Base-by-base conservation (phyloP, 2,329 filamentous ascomycete genomes). In the Pyricularia sp. region DNA sequence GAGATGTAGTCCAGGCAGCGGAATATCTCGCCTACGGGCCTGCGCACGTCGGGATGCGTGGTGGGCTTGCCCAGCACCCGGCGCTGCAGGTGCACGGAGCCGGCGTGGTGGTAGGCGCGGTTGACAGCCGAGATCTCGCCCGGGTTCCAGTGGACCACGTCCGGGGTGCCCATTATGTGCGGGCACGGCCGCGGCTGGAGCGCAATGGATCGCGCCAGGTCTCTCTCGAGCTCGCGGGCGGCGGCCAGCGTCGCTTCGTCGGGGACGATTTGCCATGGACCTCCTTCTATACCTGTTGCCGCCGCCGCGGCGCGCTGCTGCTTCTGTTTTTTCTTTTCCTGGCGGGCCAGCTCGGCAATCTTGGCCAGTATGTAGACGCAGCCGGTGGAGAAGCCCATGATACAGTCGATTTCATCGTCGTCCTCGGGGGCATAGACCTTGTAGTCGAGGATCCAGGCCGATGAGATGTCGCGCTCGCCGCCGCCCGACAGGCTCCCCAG, bases 31-130 rank as follows among this genome's bases (percentile, higher is more conserved):
- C 78, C 74, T 5, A 93, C 84, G 0, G 84, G 83, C 12, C 78
- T 76, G 69, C 87, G 85, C 0, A 94, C 88, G 26, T 85, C 80
- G 0, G 77, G 72, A 67, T 90, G 83, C 1, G 74, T 74, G 0
- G 83, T 78, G 0, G 81, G 77, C 60, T 84, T 85, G 3, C 85
- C 85, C 16, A 93, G 77, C 0, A 93, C 87, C 19, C 91, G 84
- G 13, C 90, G 85, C 66, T 90, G 84, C 9, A 94, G 80, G 71
- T 94, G 89, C 4, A 93, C 83, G 12, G 92, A 77, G 0, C 87
- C 90, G 0, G 90, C 88, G 82, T 86, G 91, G 72, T 93, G 90
- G 73, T 90, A 93, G 2, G 89, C 87, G 70, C 88, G 84, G 71
- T 94, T 93, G 1, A 87, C 88, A 10, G 89, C 87, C 57, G 83